These are phyloP conservation scores for Acacia concinna DNA, from an alignment of 331 rosid species.

Conservation along the genomic window DNA sequence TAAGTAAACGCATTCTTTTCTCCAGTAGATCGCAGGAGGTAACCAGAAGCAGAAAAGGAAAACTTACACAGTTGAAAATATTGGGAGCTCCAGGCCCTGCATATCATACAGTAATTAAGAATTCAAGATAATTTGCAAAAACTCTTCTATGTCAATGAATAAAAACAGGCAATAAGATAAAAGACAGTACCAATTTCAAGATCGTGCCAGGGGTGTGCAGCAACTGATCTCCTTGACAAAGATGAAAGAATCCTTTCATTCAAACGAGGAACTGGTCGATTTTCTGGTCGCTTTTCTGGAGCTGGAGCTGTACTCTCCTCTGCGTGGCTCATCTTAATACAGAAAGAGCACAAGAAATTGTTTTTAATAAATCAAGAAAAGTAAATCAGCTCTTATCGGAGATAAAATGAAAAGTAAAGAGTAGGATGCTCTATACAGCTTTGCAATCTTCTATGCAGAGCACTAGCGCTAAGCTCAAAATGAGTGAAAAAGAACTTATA, in stretches of 20 bases:
- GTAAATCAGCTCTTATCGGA: background rate
- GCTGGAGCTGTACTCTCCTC: slow-evolving; percentile 31
- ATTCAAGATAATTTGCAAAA: slow-evolving; percentile 27
- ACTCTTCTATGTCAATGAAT: slow-evolving; percentile 8
- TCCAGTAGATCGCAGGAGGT: background rate
- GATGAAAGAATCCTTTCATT: slow-evolving; percentile 96
- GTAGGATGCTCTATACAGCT: background rate
- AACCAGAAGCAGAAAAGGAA: slow-evolving; percentile 13
- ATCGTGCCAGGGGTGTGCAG: slow-evolving; percentile 99
- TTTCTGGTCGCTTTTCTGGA: background rate
- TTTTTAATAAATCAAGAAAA: background rate
- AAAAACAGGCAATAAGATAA: background rate
- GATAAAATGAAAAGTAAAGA: background rate
- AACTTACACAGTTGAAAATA: slow-evolving; percentile 80
- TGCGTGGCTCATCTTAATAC: slow-evolving; percentile 51
- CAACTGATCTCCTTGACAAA: slow-evolving; percentile 86
- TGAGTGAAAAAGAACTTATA: background rate
- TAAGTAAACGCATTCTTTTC: background rate
- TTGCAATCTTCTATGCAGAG: background rate
- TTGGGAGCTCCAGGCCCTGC: slow-evolving; percentile 92
- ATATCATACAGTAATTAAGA: slow-evolving; percentile 24
- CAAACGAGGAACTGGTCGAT: slow-evolving; percentile 52
- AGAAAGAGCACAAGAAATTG: background rate
- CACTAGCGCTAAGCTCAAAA: background rate
- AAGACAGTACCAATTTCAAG: slow-evolving; percentile 79